These are phyloP conservation scores for Starmerella floricola DNA, from an alignment of 805 yeast genomes.

Conservation along the genomic window DNA sequence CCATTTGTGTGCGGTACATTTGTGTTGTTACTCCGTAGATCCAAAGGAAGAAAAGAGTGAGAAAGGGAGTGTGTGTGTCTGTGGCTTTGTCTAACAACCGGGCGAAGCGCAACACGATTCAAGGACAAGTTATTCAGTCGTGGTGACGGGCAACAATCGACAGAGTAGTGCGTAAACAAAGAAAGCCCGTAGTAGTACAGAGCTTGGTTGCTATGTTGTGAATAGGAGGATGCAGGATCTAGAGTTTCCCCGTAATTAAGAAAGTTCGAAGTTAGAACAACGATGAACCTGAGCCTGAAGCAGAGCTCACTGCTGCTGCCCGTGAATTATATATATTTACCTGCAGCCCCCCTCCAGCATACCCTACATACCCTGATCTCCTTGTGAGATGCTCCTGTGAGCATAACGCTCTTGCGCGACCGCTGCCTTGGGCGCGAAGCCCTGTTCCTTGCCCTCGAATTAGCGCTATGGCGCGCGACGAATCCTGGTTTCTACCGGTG, in stretches of 20 bases:
- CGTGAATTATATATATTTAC: constrained; percentile 9
- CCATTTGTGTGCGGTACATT: constrained; percentile 11
- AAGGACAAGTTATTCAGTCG: no score
- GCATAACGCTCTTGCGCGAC: constrained; percentile 6
- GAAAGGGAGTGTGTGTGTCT: background rate
- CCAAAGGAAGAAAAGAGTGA: background rate
- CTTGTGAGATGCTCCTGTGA: constrained; percentile 2
- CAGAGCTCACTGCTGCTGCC: background rate
- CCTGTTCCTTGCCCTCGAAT: constrained; percentile 1
- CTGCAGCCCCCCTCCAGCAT: constrained; percentile 3
- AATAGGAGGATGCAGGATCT: no score
- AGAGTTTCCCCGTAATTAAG: no score
- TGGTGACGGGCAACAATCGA: no score
- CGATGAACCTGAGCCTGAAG: background rate
- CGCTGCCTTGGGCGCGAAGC: background rate
- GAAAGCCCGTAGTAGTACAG: background rate
- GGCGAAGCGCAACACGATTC: no score
- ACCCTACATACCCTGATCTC: constrained; percentile 5
- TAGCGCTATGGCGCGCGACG: no score
- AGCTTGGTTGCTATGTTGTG: background rate
- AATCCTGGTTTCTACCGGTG: no score
- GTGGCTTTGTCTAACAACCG: background rate
- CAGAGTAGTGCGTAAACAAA: no score
- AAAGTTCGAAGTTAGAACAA: no score
- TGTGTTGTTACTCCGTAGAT: background rate